phyloP scores from a whole-genome alignment of 495 filamentous ascomycete species.

The Podospora anserina region DNA sequence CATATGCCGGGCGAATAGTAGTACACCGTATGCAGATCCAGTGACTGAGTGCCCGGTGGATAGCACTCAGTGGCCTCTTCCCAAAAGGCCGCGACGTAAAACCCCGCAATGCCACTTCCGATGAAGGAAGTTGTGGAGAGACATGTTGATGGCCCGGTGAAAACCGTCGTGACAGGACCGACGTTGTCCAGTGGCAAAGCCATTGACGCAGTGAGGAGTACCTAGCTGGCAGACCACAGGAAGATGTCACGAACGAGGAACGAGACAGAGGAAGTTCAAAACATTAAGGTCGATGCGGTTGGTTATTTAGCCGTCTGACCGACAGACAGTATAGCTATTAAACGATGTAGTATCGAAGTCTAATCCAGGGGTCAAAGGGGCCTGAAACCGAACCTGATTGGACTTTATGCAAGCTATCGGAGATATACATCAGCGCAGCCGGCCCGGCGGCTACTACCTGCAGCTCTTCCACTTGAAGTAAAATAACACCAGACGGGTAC shows the following conservation, averaged over 20 bases:
- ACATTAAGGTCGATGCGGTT: background rate
- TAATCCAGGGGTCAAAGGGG: background rate
- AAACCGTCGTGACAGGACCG: conserved; percentile 9
- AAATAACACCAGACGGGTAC: too few species aligned
- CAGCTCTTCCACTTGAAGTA: too few species aligned
- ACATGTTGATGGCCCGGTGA: conserved; percentile 16
- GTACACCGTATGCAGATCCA: conserved; percentile 9
- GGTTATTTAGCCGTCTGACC: background rate
- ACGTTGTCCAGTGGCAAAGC: conserved; percentile 2
- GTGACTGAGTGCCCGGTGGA: conserved; percentile 1
- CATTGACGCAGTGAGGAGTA: background rate
- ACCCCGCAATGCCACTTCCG: conserved; percentile 11
- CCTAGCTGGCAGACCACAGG: background rate
- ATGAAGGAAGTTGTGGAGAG: conserved; percentile 10
- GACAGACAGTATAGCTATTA: background rate
- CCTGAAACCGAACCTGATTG: background rate
- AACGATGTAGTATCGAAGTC: background rate
- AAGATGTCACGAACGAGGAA: background rate
- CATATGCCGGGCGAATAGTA: conserved; percentile 12
- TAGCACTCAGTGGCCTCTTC: conserved; percentile 8
- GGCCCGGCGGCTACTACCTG: too few species aligned
- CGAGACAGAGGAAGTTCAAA: background rate
- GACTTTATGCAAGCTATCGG: background rate
- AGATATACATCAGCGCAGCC: background rate
- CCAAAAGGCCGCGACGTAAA: conserved; percentile 17